Base-by-base conservation (phyloP, 345 rosid genomes). In the Euphorbia lathyris region DNA sequence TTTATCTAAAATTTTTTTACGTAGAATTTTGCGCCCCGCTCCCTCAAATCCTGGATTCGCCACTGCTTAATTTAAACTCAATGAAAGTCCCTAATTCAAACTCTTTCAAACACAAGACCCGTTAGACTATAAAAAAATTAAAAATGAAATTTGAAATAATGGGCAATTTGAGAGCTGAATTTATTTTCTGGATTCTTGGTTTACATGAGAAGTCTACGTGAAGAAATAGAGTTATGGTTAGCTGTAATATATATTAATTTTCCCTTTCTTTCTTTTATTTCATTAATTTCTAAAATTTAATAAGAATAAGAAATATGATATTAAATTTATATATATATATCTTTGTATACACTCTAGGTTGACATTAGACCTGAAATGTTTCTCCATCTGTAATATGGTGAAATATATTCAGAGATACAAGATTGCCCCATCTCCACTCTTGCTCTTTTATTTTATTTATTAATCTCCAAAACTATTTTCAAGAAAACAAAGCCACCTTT, bases 401-500 rank as follows among this genome's bases (percentile, higher is more conserved):
- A 64, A 67, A 77, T 29, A 56, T 62, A 57, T 65, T 12, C 9
- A 5, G 26, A 63, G 43, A 50, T 51, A 67, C n/a, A 77, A 84
- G 75, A 78, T 92, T 88, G 87, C 90, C 81, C 86, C 83, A 79
- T 82, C 81, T 68, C 68, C 87, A 92, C 93, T 85, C 96, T 70
- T 59, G 47, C 51, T 74, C 69, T 74, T 52, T 0, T 48, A 26
- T 51, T 42, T 5, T 22, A 7, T 52, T 20, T 50, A 66, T 43
- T 32, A 61, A 8, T 10, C 34, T 45, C n/a, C 34, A 72, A 55
- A 69, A 71, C 48, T 57, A 32, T 7, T 63, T 78, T 63, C 53
- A 73, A 67, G 57, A 73, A 67, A 55, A 68, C 51, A 58, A 77
- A 70, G 72, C 74, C 20, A 34, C 63, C 72, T 70, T 67, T 68